These are phyloP conservation scores for Mycena alexandri DNA, from an alignment of 768 basidiomycete genomes.

Conservation along the genomic window DNA sequence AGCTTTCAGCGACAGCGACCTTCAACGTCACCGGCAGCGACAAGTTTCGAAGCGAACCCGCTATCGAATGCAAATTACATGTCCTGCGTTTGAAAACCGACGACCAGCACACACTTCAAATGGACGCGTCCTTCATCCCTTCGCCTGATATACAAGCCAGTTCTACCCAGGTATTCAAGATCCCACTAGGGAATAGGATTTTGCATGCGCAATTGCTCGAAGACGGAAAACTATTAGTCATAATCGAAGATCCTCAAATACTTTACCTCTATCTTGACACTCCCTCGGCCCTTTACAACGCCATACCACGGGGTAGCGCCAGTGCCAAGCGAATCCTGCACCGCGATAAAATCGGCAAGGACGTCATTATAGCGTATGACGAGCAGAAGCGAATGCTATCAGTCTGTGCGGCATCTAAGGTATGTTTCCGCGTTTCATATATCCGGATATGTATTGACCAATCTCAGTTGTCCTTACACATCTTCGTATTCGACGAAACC, in stretches of 20 bases:
- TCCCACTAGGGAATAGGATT: constrained; percentile 42
- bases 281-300: constrained; percentile 45
- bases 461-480: constrained; percentile 53
- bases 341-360: constrained; percentile 60
- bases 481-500: constrained; percentile 62
- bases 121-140: constrained; percentile 50
- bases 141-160: constrained; percentile 42
- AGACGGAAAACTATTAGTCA: constrained; percentile 55
- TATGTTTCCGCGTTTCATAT: constrained; percentile 23
- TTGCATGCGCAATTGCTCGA: constrained; percentile 57
- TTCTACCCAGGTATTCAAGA: constrained; percentile 44
- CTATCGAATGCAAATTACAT: constrained; percentile 48
- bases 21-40: constrained; percentile 30
- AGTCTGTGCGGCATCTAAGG: constrained; percentile 59
- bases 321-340: constrained; percentile 49
- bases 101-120: constrained; percentile 51
- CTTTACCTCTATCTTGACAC: constrained; percentile 56
- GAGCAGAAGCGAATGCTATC: constrained; percentile 64
- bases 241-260: constrained; percentile 53
- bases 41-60: constrained; percentile 36
- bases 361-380: constrained; percentile 63
- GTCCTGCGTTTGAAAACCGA: constrained; percentile 50
- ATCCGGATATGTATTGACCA: neutral
- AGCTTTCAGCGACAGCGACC: neutral
- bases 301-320: constrained; percentile 41